Percentiles rank a stretch among this genome's conserved stretches.
Conservation (phyloP, 2,329 filamentous ascomycete genomes). For the Ascosphaera apis region DNA sequence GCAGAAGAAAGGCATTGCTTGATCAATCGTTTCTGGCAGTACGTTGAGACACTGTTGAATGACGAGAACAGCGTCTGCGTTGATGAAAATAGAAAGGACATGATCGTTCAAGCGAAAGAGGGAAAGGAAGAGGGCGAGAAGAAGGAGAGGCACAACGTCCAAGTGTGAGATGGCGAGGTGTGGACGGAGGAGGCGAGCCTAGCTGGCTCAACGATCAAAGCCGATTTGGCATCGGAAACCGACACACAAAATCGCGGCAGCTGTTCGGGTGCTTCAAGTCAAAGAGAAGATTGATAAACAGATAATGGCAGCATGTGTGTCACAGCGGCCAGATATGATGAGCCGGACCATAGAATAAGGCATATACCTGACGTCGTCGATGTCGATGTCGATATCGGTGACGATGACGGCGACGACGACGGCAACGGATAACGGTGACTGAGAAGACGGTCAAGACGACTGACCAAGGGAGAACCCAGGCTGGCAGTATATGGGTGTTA, state of each 20-base stretch:
- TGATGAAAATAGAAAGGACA: neutral
- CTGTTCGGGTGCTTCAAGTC: neutral
- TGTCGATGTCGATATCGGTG: neutral
- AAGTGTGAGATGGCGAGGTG: too few species aligned
- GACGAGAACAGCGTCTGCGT: constrained; percentile 1
- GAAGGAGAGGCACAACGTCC: too few species aligned
- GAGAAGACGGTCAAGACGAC: neutral
- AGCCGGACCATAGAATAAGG: neutral
- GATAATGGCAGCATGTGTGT: neutral
- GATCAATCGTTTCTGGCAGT: constrained; percentile 1
- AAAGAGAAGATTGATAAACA: neutral
- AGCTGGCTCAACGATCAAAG: neutral
- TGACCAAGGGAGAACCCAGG: too few species aligned
- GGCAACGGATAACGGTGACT: neutral
- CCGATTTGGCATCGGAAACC: neutral
- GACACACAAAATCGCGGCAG: too few species aligned
- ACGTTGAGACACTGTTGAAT: neutral
- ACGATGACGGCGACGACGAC: neutral
- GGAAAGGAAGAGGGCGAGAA: too few species aligned
- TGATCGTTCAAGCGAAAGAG: too few species aligned
- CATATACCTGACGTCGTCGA: neutral
- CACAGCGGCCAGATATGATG: neutral
- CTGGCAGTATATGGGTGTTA: too few species aligned
- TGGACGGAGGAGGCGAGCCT: neutral
- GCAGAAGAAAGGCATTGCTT: constrained; percentile 15